These are phyloP conservation scores for Escovopsis sp. DNA, from an alignment of 2,329 filamentous ascomycete genomes.

Conservation along the genomic window DNA sequence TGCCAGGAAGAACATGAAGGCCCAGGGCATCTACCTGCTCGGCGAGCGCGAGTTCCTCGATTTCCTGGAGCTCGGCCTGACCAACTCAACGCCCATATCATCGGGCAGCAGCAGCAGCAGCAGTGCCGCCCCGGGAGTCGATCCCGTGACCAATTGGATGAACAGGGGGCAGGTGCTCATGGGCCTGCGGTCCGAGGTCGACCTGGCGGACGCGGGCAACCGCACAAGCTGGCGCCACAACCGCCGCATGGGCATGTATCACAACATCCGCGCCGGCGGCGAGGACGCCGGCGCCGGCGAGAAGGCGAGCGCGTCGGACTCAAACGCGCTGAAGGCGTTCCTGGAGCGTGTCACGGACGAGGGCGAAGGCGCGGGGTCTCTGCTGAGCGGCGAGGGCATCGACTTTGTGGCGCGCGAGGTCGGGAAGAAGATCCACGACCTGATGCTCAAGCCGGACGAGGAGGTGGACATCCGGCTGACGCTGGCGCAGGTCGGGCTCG, in stretches of 20 bases:
- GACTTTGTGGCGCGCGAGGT: conserved; percentile 6
- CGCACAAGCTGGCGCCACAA: not conserved
- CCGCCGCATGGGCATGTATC: not conserved
- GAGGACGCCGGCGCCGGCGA: not conserved
- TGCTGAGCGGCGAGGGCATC: not conserved
- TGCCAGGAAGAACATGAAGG: not conserved
- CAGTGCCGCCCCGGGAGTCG: not conserved
- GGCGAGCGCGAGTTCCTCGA: not conserved
- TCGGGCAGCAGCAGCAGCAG: not conserved
- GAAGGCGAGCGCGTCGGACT: too few species aligned
- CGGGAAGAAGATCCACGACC: conserved; percentile 7
- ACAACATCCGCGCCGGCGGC: not conserved
- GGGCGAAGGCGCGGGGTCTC: not conserved
- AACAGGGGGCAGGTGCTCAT: not conserved
- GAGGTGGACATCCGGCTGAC: not conserved
- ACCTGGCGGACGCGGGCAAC: not conserved
- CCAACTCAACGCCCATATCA: not conserved
- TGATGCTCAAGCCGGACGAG: conserved; percentile 8
- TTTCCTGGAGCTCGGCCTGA: not conserved
- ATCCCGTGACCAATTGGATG: not conserved
- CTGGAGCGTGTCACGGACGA: not conserved
- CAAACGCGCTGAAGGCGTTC: too few species aligned
- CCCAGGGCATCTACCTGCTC: not conserved
- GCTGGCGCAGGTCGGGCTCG: conserved; percentile 9
- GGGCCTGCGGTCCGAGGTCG: not conserved